Conservation (phyloP, 345 rosid species). For the Crucihimalaya himalaica region DNA sequence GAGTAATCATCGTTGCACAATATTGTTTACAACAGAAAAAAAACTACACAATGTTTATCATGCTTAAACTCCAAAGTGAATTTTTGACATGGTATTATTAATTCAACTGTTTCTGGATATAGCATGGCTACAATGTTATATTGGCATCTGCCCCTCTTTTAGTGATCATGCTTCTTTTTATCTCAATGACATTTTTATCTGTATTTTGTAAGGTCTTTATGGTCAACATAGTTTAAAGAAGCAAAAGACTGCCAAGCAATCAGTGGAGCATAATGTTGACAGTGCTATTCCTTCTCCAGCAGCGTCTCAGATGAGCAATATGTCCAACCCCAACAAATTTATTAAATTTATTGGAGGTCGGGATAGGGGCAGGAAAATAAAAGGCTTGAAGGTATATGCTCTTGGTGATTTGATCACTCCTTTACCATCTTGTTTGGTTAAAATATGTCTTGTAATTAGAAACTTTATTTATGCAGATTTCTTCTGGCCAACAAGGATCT, state of each 20-base stretch:
- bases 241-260: conserved; percentile 70
- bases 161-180: background rate
- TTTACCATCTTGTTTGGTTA: conserved; percentile 19
- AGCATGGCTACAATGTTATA: background rate
- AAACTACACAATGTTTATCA: conserved; percentile 4
- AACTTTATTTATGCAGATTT: conserved; percentile 52
- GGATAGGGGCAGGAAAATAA: conserved; percentile 73
- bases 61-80: conserved; percentile 4
- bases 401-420: conserved; percentile 16
- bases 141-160: background rate
- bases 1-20: conserved; percentile 12
- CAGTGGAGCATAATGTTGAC: conserved; percentile 56
- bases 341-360: conserved; percentile 67
- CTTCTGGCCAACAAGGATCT: conserved; percentile 70
- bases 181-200: conserved; percentile 19
- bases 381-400: conserved; percentile 64
- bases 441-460: conserved; percentile 25
- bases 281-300: conserved; percentile 71
- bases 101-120: conserved; percentile 2
- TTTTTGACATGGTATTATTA: background rate
- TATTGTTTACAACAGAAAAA: background rate
- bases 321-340: conserved; percentile 74
- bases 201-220: conserved; percentile 58
- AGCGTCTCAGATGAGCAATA: conserved; percentile 90
- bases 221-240: conserved; percentile 68